Base-by-base conservation (phyloP, 495 filamentous ascomycete species). In the Neurospora discreta region DNA sequence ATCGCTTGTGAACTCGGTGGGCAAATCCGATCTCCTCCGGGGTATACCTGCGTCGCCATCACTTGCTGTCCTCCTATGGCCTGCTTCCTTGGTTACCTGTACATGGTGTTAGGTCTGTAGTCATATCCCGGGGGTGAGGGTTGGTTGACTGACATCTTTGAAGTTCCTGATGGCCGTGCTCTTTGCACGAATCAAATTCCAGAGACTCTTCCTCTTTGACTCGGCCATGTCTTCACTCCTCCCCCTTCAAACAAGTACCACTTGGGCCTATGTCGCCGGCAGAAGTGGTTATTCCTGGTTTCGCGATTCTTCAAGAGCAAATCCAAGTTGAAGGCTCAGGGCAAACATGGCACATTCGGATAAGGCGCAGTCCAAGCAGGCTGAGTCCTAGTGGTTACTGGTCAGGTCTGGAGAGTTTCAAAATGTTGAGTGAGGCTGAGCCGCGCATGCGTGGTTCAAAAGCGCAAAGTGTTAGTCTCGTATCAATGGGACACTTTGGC, bases 191-290 rank as follows among this genome's bases (percentile, higher is more conserved):
- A 75, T 44, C 68, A 75, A 43, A 23, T 60, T 70, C 72, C 72
- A 74, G 43, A 75, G 74, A 68, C 70, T 65, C 68, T 75, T 75
- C 68, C 70, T 75, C 43, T 75, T 75, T 30, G 70, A 69, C 44
- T 74, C 72, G 30, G 39, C 38, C 41, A 8, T 41, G 39, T 15
- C 26, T 36, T 39, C 58, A 23, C 58, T 9, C 33, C 11, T 1
- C 20, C 20, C n/a, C 33, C 38, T 70, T 16, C 3, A 42, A n/a
- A n/a, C n/a, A n/a, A 13, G 13, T 60, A 13, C 52, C 52, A 60
- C 52, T 60, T 60, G 52, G 5, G 52, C 52, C 52, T 60, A 3
- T 30, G 52, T 60, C 6, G 52, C 13, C 52, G 52, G 23, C 46
- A 58, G 46, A 58, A 6, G 20, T 58, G 15, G 46, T 30, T 58